A percentile compares a stretch with the other conserved stretches of the same genome.
Conservation (phyloP, 768 basidiomycete species). For the Auricularia auricula-judae region DNA sequence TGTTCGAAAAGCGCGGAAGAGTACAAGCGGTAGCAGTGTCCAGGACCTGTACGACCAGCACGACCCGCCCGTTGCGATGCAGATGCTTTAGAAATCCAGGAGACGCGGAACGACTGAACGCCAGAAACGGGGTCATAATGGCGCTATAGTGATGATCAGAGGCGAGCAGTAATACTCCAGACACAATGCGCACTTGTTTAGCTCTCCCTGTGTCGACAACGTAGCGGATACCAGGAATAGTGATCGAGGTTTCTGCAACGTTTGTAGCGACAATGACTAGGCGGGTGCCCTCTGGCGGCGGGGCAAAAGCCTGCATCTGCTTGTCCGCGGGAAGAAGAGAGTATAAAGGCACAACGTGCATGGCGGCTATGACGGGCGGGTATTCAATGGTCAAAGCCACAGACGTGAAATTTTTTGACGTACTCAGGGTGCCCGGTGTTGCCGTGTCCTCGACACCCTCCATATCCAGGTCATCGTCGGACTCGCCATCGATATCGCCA, state of each 20-base stretch:
- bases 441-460: constrained; percentile 14
- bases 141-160: constrained; percentile 35
- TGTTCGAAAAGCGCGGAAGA: constrained; percentile 92
- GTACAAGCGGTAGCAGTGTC: constrained; percentile 95
- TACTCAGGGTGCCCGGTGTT: neutral
- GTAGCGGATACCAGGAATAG: constrained; percentile 94
- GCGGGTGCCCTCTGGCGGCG: constrained; percentile 69
- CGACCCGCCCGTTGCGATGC: constrained; percentile 91
- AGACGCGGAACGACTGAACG: constrained; percentile 85
- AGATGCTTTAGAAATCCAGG: constrained; percentile 93
- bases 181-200: constrained; percentile 56
- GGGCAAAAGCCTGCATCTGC: constrained; percentile 86
- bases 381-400: neutral
- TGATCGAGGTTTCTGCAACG: constrained; percentile 92
- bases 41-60: constrained; percentile 94
- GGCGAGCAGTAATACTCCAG: neutral
- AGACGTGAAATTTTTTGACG: neutral
- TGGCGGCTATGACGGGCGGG: constrained; percentile 46
- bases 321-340: constrained; percentile 86
- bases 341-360: constrained; percentile 92
- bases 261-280: constrained; percentile 94
- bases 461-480: constrained; percentile 24
- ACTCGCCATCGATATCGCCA: neutral
- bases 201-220: constrained; percentile 95
- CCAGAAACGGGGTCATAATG: constrained; percentile 71